Conservation (phyloP, 495 filamentous ascomycete genomes). For the Lasiosphaeria ovina region DNA sequence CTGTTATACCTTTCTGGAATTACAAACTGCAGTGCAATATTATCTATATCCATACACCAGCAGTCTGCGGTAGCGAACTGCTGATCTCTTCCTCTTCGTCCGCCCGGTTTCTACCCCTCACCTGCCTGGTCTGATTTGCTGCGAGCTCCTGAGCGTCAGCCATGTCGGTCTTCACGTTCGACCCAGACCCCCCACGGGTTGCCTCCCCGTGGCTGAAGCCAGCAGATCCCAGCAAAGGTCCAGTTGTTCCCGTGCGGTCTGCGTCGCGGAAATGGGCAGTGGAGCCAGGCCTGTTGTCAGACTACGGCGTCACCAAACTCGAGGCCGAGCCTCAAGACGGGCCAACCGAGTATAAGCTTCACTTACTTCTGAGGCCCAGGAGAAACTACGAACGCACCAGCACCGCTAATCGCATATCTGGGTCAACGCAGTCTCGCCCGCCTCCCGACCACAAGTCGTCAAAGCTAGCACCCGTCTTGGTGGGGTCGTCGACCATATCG, state of each 20-base stretch:
- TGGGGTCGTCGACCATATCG: slow-evolving; percentile 37
- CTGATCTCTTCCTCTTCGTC: slow-evolving; percentile 1
- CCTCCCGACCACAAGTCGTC: slow-evolving; percentile 58
- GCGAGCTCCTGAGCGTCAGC: neutral
- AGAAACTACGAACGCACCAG: slow-evolving; percentile 65
- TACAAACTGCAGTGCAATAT: slow-evolving; percentile 22
- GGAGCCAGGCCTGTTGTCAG: slow-evolving; percentile 56
- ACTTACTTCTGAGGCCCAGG: slow-evolving; percentile 79
- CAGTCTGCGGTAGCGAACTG: neutral
- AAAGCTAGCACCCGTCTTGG: slow-evolving; percentile 27
- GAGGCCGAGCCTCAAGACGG: slow-evolving; percentile 92
- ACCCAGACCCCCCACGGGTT: slow-evolving; percentile 81
- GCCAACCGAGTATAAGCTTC: slow-evolving; percentile 93
- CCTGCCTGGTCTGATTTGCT: neutral
- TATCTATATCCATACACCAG: neutral
- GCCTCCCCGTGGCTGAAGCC: slow-evolving; percentile 80
- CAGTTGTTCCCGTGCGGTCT: slow-evolving; percentile 28
- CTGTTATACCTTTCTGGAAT: slow-evolving; percentile 30
- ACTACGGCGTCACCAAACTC: slow-evolving; percentile 72
- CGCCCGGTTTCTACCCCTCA: neutral
- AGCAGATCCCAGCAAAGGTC: slow-evolving; percentile 38
- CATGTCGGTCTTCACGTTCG: slow-evolving; percentile 97
- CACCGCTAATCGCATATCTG: slow-evolving; percentile 36
- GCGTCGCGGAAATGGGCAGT: slow-evolving; percentile 29
- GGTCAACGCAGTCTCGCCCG: slow-evolving; percentile 59